Base-by-base conservation (phyloP, 2,329 filamentous ascomycete genomes). In the Leptographium lundbergii region DNA sequence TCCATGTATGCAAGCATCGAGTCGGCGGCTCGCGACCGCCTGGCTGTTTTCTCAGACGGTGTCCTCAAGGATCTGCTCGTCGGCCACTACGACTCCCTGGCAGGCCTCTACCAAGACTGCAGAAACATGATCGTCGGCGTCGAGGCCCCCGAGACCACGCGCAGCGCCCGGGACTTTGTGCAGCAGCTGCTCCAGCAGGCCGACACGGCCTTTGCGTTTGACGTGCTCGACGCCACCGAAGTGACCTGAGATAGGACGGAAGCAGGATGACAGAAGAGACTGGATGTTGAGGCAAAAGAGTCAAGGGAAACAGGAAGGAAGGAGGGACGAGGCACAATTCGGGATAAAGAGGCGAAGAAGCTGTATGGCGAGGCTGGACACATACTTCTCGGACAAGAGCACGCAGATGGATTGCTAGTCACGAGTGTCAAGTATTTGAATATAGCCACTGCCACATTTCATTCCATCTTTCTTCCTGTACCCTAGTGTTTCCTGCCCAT, bases 81-180 rank as follows among this genome's bases (percentile, higher is more conserved):
- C 60, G 77, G 76, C 72, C 74, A 77, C 60, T 69, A 68, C 65
- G 70, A 79, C 64, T 74, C 82, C 55, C 75, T 82, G 64, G 69
- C 71, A 65, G 76, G 77, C 66, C 75, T 83, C 67, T 72, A 71
- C 63, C 69, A 73, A 60, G 81, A 81, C 69, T 78, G 77, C 63
- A 72, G 73, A 65, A 75, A 78, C 61, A 74, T 83, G 74, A 73
- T 77, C 51, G 66, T 71, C 57, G 77, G 81, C 22, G 48, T 57
- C 13, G 59, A 62, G 50, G 59, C 62, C 14, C 62, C 64, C 57
- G 62, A 61, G 32, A 60, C 61, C 1, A 42, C 61, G 4, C 54
- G 39, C 1, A 52, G 56, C 1, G 59, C 60, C 7, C 59, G 60
- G 0, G 55, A 61, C 19, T 47, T 59, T 9, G 50, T 66, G 25